Evolutionary conservation across 306 rosid species (phyloP), one percentile per base, ranked within the genome.

Genomic region (Cicer arietinum): DNA sequence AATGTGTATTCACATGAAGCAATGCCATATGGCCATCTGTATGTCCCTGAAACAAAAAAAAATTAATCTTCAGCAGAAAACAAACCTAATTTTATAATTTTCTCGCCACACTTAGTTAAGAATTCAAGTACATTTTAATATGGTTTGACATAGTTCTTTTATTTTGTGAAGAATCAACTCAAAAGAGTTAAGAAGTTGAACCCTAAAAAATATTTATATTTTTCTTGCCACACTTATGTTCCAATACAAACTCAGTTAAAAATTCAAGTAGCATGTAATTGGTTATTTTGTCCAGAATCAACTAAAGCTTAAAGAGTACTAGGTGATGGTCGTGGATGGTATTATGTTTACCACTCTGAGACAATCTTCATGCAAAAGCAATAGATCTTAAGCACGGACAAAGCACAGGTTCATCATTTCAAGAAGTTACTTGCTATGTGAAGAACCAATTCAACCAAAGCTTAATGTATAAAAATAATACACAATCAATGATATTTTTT

Each of bases 11-110:
- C 71, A 77, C 80, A 61, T 93, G 97, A 84, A 89, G 95, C 80
- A 93, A 79, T 6, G 79, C 95, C 93, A 90, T 80, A 82, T 93
- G 98, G 61, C 96, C 98, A 90, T 93, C 98, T 52, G 98, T 93
- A 82, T 93, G 98, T 75, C 97, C 97, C 98, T 93, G 82, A 56
- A 83, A 70, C 35, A 6, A 65, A 75, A 71, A 25, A 68, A 14
- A 69, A 25, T 77, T 39, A 61, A 73, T 18, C 63, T 79, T 78
- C 68, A 65, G 67, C 42, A 67, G 75, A 82, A 60, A 60, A 76
- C 12, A 42, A 73, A 72, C 20, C 68, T 57, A 71, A 61, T 48
- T 59, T 17, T 51, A 35, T 42, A 59, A 35, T 60, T 60, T 43
- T 50, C 43, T 66, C 30, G 22, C 47, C 71, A 67, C 14, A 66